phyloP scores from a whole-genome alignment of 2,329 filamentous ascomycete species.

The Talaromyces sp. region DNA sequence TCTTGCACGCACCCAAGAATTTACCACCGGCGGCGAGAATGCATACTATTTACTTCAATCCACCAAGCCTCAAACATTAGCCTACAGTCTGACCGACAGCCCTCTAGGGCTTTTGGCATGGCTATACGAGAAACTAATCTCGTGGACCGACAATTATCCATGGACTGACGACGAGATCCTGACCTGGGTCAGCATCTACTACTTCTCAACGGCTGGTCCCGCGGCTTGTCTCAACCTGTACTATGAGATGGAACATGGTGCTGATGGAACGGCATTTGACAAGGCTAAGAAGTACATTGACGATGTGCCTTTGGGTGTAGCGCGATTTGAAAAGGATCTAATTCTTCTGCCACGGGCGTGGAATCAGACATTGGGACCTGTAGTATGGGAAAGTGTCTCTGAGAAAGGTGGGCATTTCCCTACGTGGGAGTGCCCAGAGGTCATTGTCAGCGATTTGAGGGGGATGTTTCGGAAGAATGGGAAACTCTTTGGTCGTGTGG shows the following conservation, averaged over 20 bases:
- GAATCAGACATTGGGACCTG: slow-evolving; percentile 8
- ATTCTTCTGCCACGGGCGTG: neutral
- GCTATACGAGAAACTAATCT: slow-evolving; percentile 6
- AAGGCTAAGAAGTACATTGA: neutral
- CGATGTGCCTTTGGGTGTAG: neutral
- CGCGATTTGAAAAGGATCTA: neutral
- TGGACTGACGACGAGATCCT: slow-evolving; percentile 12
- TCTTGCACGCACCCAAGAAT: neutral
- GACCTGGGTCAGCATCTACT: slow-evolving; percentile 12
- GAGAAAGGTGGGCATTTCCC: slow-evolving; percentile 11
- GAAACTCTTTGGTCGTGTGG: neutral
- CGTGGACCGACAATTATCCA: slow-evolving; percentile 7
- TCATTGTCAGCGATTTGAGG: neutral
- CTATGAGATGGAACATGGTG: neutral
- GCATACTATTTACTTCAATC: neutral
- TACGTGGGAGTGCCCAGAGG: slow-evolving; percentile 8
- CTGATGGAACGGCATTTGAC: neutral
- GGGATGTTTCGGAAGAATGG: neutral
- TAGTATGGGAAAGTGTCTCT: slow-evolving; percentile 9
- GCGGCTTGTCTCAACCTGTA: neutral
- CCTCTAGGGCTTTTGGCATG: neutral
- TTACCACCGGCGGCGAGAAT: neutral
- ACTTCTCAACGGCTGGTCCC: neutral
- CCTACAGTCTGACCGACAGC: neutral
- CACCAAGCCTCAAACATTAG: neutral